phyloP scores from a whole-genome alignment of 2,329 filamentous ascomycete species.

The Chalaropsis ovoidea region DNA sequence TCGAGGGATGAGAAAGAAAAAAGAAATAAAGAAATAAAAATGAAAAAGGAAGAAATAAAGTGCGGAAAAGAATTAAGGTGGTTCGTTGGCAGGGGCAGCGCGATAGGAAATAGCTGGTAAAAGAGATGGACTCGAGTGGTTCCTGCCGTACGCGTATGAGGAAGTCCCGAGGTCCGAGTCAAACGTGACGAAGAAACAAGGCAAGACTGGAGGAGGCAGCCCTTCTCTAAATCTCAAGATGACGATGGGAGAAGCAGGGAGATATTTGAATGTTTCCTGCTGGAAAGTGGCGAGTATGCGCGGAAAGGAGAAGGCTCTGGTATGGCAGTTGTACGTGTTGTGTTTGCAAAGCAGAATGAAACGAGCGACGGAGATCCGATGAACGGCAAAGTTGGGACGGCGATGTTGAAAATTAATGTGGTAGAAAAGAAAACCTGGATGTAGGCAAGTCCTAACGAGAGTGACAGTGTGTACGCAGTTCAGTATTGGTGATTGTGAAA shows the following conservation, averaged over 20 bases:
- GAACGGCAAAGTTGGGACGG: background rate
- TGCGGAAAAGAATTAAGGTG: background rate
- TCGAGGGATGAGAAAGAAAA: background rate
- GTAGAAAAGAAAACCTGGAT: background rate
- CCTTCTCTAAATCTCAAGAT: background rate
- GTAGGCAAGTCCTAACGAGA: background rate
- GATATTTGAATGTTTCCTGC: background rate
- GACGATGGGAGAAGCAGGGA: background rate
- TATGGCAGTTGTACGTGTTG: background rate
- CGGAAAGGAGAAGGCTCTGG: background rate
- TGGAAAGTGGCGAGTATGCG: background rate
- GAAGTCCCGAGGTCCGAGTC: conserved; percentile 2
- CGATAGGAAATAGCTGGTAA: background rate
- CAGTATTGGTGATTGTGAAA: background rate
- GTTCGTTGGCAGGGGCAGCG: background rate
- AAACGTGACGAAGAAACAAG: background rate
- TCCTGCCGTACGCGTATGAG: conserved; percentile 9
- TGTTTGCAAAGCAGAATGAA: background rate
- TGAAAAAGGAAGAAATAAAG: background rate
- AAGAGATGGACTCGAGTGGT: background rate
- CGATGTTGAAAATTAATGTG: background rate
- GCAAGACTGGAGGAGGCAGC: background rate
- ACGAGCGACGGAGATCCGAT: background rate
- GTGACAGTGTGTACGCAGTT: background rate
- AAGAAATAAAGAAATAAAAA: background rate